These are phyloP conservation scores for Boletus speciosus DNA, from an alignment of 768 basidiomycete species.

Conservation along the genomic window DNA sequence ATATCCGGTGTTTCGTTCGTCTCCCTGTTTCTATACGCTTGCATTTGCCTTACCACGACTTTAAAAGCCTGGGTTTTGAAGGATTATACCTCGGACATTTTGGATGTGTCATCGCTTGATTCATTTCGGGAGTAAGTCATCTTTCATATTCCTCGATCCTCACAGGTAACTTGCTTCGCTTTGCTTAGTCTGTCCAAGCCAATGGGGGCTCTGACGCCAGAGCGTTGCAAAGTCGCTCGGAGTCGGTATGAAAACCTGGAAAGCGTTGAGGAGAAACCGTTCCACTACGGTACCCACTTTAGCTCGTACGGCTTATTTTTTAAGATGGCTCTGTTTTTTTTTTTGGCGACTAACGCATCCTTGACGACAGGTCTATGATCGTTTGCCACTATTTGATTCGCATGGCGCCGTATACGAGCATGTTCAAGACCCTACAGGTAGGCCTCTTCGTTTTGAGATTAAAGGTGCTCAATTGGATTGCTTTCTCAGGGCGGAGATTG, in stretches of 20 bases:
- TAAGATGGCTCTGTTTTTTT: background rate
- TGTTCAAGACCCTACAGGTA: constrained; percentile 87
- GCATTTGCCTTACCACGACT: background rate
- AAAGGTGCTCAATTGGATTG: background rate
- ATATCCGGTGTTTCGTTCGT: constrained; percentile 85
- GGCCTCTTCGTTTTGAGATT: constrained; percentile 3
- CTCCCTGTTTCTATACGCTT: background rate
- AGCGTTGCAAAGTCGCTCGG: constrained; percentile 70
- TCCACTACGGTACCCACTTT: constrained; percentile 94
- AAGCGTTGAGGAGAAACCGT: constrained; percentile 82
- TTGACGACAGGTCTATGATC: constrained; percentile 67
- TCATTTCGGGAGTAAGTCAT: constrained; percentile 69
- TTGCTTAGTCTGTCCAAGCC: constrained; percentile 69
- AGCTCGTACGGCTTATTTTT: constrained; percentile 47
- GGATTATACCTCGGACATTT: constrained; percentile 71
- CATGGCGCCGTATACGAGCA: constrained; percentile 85
- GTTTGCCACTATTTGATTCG: constrained; percentile 93
- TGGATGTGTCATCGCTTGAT: constrained; percentile 60
- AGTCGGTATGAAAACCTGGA: constrained; percentile 71
- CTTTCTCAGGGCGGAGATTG: constrained; percentile 79
- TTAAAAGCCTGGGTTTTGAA: constrained; percentile 78
- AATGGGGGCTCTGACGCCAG: constrained; percentile 84
- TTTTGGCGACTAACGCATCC: background rate
- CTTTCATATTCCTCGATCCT: background rate
- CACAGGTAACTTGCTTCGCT: background rate